These are phyloP conservation scores for Debaryomycetaceae sp. DNA, from an alignment of 1,139 yeast species.

Conservation along the genomic window DNA sequence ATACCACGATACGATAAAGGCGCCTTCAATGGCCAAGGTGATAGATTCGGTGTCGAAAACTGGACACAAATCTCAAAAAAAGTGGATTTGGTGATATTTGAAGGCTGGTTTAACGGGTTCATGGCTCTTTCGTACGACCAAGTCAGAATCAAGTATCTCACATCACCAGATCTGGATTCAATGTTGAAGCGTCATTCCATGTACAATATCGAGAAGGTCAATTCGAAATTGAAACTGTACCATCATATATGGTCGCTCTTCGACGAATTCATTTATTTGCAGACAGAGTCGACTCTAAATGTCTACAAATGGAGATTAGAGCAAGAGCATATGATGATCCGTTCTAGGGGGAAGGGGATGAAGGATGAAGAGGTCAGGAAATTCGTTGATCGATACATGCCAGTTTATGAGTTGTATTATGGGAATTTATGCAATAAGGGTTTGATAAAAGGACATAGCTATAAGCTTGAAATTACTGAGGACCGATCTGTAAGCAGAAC, in stretches of 20 bases:
- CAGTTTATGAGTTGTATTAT: constrained; percentile 72
- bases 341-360: constrained; percentile 68
- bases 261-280: constrained; percentile 56
- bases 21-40: constrained; percentile 72
- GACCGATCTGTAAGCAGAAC: constrained; percentile 10
- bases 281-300: constrained; percentile 55
- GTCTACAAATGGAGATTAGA: constrained; percentile 80
- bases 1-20: constrained; percentile 84
- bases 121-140: constrained; percentile 31
- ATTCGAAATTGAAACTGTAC: constrained; percentile 49
- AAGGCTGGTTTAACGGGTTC: constrained; percentile 95
- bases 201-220: constrained; percentile 40
- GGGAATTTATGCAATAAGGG: constrained; percentile 34
- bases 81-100: constrained; percentile 68
- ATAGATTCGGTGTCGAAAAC: constrained; percentile 42
- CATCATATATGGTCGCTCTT: constrained; percentile 54
- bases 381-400: constrained; percentile 85
- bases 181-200: constrained; percentile 21
- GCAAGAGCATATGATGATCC: constrained; percentile 73
- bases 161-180: constrained; percentile 14
- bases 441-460: constrained; percentile 11
- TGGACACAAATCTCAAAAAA: constrained; percentile 39
- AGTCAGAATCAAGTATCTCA: constrained; percentile 19
- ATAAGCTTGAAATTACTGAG: constrained; percentile 25
- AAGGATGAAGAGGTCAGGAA: constrained; percentile 58